A percentile compares a stretch with the other conserved stretches of the same genome.
These are phyloP conservation scores for Paxillus ammoniavirescens DNA, from an alignment of 768 basidiomycete genomes.

Conservation along the genomic window DNA sequence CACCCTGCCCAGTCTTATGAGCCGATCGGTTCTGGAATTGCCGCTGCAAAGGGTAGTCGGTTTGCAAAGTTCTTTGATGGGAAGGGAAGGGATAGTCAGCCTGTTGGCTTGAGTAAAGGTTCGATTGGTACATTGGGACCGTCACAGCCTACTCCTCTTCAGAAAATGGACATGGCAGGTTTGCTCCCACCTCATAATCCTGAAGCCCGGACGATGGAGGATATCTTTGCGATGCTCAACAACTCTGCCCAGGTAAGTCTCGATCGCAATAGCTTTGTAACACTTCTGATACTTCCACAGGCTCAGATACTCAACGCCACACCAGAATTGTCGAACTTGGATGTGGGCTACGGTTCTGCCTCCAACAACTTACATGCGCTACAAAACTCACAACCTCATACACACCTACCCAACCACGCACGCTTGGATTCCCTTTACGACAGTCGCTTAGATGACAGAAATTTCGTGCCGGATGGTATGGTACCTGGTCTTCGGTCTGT, in stretches of 20 bases:
- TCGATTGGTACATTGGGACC: constrained; percentile 40
- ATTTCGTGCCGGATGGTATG: constrained; percentile 81
- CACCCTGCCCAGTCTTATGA: constrained; percentile 22
- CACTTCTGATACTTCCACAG: constrained; percentile 17
- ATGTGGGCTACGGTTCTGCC: constrained; percentile 22
- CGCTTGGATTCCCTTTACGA: constrained; percentile 73
- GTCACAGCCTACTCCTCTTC: constrained; percentile 45
- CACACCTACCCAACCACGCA: constrained; percentile 36
- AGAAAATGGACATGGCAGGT: constrained; percentile 43
- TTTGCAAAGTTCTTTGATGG: constrained; percentile 87
- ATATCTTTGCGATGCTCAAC: constrained; percentile 78
- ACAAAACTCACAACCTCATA: constrained; percentile 44
- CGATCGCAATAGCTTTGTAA: not conserved
- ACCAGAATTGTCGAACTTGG: constrained; percentile 24
- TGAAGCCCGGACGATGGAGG: constrained; percentile 69
- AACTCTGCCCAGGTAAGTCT: constrained; percentile 68
- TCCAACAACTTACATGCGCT: constrained; percentile 31
- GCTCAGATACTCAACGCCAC: constrained; percentile 25
- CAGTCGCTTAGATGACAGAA: constrained; percentile 70
- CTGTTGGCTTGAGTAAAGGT: constrained; percentile 34
- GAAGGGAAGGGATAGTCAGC: constrained; percentile 50
- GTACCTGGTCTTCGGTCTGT: constrained; percentile 78
- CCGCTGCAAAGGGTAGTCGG: constrained; percentile 70
- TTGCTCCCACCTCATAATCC: constrained; percentile 37
- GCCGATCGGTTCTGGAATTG: constrained; percentile 42